Base-by-base conservation (phyloP, 2,329 filamentous ascomycete species). In the Alternaria rosae region DNA sequence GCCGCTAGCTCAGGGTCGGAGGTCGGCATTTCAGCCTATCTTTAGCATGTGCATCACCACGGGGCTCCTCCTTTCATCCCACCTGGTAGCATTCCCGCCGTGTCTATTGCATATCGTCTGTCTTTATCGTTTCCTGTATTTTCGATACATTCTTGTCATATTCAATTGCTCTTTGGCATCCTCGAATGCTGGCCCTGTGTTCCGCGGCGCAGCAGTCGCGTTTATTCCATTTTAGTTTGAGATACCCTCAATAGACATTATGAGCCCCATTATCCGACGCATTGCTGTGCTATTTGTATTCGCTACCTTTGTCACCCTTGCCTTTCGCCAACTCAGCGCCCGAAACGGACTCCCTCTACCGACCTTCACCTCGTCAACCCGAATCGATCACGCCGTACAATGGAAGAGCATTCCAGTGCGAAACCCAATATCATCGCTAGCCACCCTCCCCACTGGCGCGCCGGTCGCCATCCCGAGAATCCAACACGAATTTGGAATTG, bases 401-500 rank as follows among this genome's bases (percentile, higher is more conserved):
- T 80, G 78, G 79, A 78, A 74, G 54, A 64, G 75, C 23, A 57
- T 80, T 12, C 70, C 74, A 5, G 60, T 71, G 23, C 72, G 66
- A 15, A 72, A 78, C 45, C 75, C 78, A 1, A 67, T 80, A 7
- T 55, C 74, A 6, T 76, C 73, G 12, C 72, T 73, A 12, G 72
- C 73, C 4, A 38, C 73, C 10, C 65, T 81, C 17, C 79, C 79
- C 4, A 72, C 70, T 10, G 77, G 73, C 23, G 66, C 57, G 10
- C 69, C 77, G 9, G 21, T 59, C 5, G 26, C 69, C 0, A 78
- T 81, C 25, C 79, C 79, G 7, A 68, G 60, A 50, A 79, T 81
- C 57, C 79, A 81, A 61, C 75, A 77, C 54, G 69, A 76, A 7
- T 80, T 79, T 55, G 69, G 70, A 53, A 68, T 68, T 3, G 78